Base-by-base conservation (phyloP, 345 rosid species). In the Passiflora organensis region DNA sequence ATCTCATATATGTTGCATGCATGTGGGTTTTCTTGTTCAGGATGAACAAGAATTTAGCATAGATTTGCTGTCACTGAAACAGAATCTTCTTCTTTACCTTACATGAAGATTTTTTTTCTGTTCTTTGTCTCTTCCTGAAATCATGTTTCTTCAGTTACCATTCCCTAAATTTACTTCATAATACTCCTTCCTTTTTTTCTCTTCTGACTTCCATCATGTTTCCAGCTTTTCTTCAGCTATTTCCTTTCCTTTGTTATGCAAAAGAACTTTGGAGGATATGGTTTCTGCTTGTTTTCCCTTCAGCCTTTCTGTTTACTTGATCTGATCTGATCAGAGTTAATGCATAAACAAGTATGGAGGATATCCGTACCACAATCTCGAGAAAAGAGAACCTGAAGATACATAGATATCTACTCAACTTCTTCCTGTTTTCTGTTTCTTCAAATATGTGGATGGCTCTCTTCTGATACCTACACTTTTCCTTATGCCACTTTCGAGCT, bases 81-180 rank as follows among this genome's bases (percentile, higher is more conserved):
- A 45, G 69, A 68, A 58, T 59, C 77, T 69, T 69, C 75, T 44
- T 16, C 48, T 49, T 61, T 41, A 3, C 19, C 48, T 44, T 56
- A 32, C 42, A 42, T 38, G 21, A 49, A 28, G 23, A 32, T 20
- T 42, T 15, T 37, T 21, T 23, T 32, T 43, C 34, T 56, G 2
- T 14, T 18, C 16, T 23, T 20, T 42, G 18, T 12, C 48, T 23
- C 38, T 15, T n/a, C 17, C 24, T 42, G 34, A 28, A 8, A 28
- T n/a, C n/a, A 32, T 43, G 42, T 44, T 32, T 36, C 39, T 17
- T 32, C 52, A n/a, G 52, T 6, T 20, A 13, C 28, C 50, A n/a
- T 23, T 15, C 24, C 47, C 17, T 44, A 28, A 43, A 28, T 62
- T 62, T 20, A 15, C 48, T 51, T 60, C 25, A 36, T 45, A 46